Conservation (phyloP, 192 early-diverging fungal genomes). For the Mortierella alpina region DNA sequence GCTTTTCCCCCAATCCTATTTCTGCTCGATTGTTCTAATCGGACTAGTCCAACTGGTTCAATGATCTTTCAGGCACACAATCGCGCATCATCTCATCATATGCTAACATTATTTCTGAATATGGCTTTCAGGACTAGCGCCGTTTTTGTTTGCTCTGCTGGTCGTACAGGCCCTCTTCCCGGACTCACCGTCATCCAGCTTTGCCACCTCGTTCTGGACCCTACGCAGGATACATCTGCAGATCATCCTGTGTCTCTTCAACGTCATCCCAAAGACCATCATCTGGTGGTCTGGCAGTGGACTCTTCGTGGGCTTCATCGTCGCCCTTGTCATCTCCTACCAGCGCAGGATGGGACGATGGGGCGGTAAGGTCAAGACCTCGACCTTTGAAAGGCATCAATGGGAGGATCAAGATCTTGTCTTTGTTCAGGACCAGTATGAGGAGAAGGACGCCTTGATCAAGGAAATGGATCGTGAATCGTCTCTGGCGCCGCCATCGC, state of each 20-base stretch:
- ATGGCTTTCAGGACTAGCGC: constrained; percentile 54
- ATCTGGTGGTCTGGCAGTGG: constrained; percentile 65
- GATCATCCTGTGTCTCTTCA: constrained; percentile 58
- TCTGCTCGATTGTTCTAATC: too few species aligned
- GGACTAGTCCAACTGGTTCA: too few species aligned
- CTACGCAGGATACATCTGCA: constrained; percentile 58
- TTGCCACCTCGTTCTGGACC: constrained; percentile 21
- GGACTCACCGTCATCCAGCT: constrained; percentile 4
- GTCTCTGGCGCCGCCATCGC: constrained; percentile 1
- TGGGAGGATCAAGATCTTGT: constrained; percentile 11
- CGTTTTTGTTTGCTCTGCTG: constrained; percentile 61
- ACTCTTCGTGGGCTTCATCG: constrained; percentile 54
- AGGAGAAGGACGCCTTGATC: not conserved
- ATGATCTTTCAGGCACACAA: not conserved
- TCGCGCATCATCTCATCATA: not conserved
- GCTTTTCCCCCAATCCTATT: too few species aligned
- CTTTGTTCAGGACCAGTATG: not conserved
- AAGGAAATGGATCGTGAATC: constrained; percentile 9
- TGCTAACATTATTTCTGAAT: not conserved
- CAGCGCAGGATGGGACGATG: constrained; percentile 45
- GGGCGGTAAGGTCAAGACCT: constrained; percentile 39
- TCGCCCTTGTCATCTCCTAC: constrained; percentile 48
- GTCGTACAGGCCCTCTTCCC: constrained; percentile 56
- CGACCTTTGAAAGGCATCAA: constrained; percentile 12
- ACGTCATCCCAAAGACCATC: constrained; percentile 59